Evolutionary conservation across 768 basidiomycete genomes (phyloP).

Genomic region (Calocybe gangraenosa): DNA sequence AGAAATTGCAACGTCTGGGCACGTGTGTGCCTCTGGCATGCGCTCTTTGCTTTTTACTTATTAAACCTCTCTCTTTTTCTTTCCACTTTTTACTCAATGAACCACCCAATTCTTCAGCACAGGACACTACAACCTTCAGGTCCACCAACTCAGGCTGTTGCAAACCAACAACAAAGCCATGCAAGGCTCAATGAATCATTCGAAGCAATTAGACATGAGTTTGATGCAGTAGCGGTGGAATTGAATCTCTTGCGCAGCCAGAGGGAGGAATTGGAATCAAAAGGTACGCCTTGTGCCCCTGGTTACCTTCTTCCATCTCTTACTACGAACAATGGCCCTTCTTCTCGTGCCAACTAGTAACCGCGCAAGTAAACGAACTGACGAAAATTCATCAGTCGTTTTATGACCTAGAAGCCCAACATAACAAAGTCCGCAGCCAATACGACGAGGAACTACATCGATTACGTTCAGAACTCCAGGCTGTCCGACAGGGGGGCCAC

Average conservation of each 20-base stretch:
- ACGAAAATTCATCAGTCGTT: conserved; percentile 16
- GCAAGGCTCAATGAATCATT: conserved; percentile 72
- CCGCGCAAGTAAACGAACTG: conserved; percentile 10
- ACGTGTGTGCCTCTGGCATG: conserved; percentile 18
- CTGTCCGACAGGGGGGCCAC: conserved; percentile 16
- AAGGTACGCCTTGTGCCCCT: conserved; percentile 51
- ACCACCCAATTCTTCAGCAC: conserved; percentile 34
- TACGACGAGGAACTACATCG: conserved; percentile 16
- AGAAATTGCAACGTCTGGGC: conserved; percentile 16
- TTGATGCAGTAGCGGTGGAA: conserved; percentile 71
- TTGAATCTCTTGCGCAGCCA: conserved; percentile 64
- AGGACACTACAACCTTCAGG: conserved; percentile 51
- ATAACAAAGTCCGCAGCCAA: conserved; percentile 16
- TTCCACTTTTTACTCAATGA: conserved; percentile 11
- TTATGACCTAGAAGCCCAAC: conserved; percentile 15
- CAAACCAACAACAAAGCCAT: conserved; percentile 28
- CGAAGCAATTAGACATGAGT: conserved; percentile 80
- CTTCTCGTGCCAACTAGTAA: conserved; percentile 7
- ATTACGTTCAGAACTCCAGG: conserved; percentile 11
- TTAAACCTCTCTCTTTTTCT: neutral
- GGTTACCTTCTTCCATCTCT: conserved; percentile 1
- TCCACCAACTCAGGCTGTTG: conserved; percentile 39
- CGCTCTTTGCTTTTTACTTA: conserved; percentile 11
- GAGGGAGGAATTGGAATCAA: conserved; percentile 86
- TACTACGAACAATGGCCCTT: no score